Evolutionary conservation across 2,329 filamentous ascomycete genomes (phyloP), one percentile per base, ranked within the genome.

Genomic region (Calonectria hawksworthii): DNA sequence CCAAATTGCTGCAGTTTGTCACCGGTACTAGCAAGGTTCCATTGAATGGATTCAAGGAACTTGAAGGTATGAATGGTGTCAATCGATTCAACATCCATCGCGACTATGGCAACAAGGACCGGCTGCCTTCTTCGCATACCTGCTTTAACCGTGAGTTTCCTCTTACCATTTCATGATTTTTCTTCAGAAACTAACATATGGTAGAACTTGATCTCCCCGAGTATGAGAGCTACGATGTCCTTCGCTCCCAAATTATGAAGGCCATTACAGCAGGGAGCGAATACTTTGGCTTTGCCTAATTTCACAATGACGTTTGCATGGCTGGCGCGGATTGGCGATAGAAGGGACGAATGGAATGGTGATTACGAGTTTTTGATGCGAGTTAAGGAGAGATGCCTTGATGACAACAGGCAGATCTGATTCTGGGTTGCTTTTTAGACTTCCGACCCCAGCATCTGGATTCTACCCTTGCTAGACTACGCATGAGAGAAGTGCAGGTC

Each of bases 11-110:
- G 56, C 97, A 99, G 83, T 99, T 99, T 84, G 97, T 99, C 79
- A 99, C 98, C 1, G 97, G 97, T 84, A 99, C 98, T 23, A 98
- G 95, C 85, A 99, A 99, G 87, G 98, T 99, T 61, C 97, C 97
- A 50, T 92, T 99, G 65, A 99, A 99, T 81, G 97, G 97, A 16
- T 99, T 99, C 90, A 98, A 98, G 87, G 97, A 99, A 86, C 91
- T 99, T 9, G 98, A 99, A 87, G 98, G 97, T 79, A 99, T 99
- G 97, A 99, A 99, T 83, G 97, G 97, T 50, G 93, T 99, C 85
- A 98, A 94, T 86, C 93, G 95, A 78, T 99, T 99, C 92, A 99
- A 99, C 85, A 99, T 99, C 77, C 97, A 99, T 84, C 95, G 97
- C 78, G 97, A 99, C 86, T 98, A 98, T 86, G 96, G 96, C 81